Evolutionary conservation across 2,329 filamentous ascomycete species (phyloP).

Genomic region (Cladosporium colombiae): DNA sequence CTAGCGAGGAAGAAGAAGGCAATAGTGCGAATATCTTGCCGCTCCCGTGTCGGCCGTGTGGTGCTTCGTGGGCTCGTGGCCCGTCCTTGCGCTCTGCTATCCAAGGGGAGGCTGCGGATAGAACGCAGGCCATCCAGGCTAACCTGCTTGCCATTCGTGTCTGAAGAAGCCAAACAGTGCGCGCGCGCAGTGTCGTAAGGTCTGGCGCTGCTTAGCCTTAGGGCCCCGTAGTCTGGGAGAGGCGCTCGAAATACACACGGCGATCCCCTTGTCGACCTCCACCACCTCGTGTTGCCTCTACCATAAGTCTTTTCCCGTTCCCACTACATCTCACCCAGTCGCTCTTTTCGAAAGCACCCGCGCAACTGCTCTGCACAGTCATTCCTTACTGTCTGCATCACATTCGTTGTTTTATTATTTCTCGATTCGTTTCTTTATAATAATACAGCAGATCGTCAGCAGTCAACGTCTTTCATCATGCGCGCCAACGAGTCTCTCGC

Average conservation of each 20-base stretch:
- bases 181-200: not conserved
- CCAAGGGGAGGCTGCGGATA: not conserved
- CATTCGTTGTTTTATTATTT: slow-evolving; percentile 16
- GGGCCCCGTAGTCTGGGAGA: slow-evolving; percentile 1
- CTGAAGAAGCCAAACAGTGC: slow-evolving; percentile 12
- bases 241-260: slow-evolving; percentile 16
- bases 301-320: slow-evolving; percentile 13
- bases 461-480: not conserved
- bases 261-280: not conserved
- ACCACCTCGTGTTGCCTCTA: slow-evolving; percentile 3
- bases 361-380: slow-evolving; percentile 5
- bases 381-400: slow-evolving; percentile 2
- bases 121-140: not conserved
- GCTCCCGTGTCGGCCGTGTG: not conserved
- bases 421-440: slow-evolving; percentile 7
- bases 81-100: not conserved
- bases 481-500: slow-evolving; percentile 18
- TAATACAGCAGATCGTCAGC: slow-evolving; percentile 4
- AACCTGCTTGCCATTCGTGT: not conserved
- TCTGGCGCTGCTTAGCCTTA: slow-evolving; percentile 1
- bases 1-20: not conserved
- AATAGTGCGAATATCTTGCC: not conserved
- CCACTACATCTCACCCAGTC: not conserved
- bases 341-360: not conserved
- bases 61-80: not conserved